These are phyloP conservation scores for Pichia deserticola DNA, from an alignment of 805 yeast species.

Conservation along the genomic window DNA sequence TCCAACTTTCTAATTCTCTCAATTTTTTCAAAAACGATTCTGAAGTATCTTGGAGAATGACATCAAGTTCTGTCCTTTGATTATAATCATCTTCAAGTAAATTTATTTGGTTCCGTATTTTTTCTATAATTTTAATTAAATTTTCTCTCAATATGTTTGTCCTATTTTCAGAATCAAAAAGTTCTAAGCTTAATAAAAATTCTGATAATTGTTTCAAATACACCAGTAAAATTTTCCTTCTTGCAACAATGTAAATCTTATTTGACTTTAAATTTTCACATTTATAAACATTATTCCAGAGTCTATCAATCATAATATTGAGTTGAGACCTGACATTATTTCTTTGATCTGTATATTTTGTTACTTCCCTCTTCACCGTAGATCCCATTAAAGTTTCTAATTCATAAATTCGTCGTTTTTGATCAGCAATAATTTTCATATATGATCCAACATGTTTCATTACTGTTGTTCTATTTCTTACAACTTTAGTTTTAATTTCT, in stretches of 20 bases:
- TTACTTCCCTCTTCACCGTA: conserved; percentile 33
- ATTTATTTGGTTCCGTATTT: conserved; percentile 39
- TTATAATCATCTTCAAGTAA: conserved; percentile 46
- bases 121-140: conserved; percentile 18
- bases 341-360: conserved; percentile 28
- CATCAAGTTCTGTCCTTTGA: conserved; percentile 44
- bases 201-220: conserved; percentile 24
- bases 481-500: conserved; percentile 75
- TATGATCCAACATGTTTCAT: conserved; percentile 83
- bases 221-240: conserved; percentile 30
- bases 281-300: conserved; percentile 35
- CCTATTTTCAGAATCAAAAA: conserved; percentile 11
- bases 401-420: conserved; percentile 64
- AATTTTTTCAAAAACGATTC: conserved; percentile 39
- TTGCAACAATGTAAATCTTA: conserved; percentile 38
- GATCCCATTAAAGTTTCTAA: conserved; percentile 47
- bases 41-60: conserved; percentile 35
- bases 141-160: conserved; percentile 12
- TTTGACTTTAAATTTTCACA: conserved; percentile 27
- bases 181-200: conserved; percentile 29
- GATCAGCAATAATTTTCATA: conserved; percentile 76
- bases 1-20: conserved; percentile 52
- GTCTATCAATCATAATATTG: conserved; percentile 34
- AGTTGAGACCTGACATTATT: conserved; percentile 31
- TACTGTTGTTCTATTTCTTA: conserved; percentile 65